These are phyloP conservation scores for Saccharomycopsis olivae DNA, from an alignment of 805 yeast genomes.

Conservation along the genomic window DNA sequence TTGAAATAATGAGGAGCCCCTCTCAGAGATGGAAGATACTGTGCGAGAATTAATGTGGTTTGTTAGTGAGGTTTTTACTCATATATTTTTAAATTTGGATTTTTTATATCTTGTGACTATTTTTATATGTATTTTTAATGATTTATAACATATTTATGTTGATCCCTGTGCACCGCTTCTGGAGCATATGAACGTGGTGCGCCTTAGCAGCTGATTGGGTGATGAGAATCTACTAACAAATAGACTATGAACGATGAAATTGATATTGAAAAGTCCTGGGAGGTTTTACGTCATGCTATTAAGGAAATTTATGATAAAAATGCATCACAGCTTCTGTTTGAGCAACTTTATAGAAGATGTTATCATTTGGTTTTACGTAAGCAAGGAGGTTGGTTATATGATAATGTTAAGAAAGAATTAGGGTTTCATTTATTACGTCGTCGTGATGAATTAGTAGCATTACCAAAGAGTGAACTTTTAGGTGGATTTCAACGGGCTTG, in stretches of 20 bases:
- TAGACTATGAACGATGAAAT: constrained; percentile 28
- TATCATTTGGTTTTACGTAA: constrained; percentile 67
- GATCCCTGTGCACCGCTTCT: too few species aligned
- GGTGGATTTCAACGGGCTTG: constrained; percentile 32
- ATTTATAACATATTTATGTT: too few species aligned
- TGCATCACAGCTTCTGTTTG: constrained; percentile 69
- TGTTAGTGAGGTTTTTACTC: too few species aligned
- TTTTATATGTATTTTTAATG: too few species aligned
- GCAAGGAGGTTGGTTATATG: constrained; percentile 55
- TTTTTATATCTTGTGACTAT: too few species aligned
- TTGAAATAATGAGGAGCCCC: too few species aligned
- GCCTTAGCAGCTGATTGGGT: too few species aligned
- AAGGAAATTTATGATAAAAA: constrained; percentile 59
- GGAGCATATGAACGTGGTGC: too few species aligned
- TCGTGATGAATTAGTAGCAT: constrained; percentile 18
- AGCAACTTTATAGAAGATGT: constrained; percentile 69
- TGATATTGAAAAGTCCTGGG: constrained; percentile 63
- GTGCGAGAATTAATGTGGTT: too few species aligned
- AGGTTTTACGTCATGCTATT: constrained; percentile 53
- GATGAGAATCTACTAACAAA: neutral
- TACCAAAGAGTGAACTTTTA: constrained; percentile 8
- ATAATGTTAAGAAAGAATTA: constrained; percentile 42
- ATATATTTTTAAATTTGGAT: too few species aligned
- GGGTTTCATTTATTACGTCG: constrained; percentile 33
- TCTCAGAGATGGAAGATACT: too few species aligned